phyloP scores from a whole-genome alignment of 2,329 filamentous ascomycete species.

The Phyllosticta paracitricarpa region DNA sequence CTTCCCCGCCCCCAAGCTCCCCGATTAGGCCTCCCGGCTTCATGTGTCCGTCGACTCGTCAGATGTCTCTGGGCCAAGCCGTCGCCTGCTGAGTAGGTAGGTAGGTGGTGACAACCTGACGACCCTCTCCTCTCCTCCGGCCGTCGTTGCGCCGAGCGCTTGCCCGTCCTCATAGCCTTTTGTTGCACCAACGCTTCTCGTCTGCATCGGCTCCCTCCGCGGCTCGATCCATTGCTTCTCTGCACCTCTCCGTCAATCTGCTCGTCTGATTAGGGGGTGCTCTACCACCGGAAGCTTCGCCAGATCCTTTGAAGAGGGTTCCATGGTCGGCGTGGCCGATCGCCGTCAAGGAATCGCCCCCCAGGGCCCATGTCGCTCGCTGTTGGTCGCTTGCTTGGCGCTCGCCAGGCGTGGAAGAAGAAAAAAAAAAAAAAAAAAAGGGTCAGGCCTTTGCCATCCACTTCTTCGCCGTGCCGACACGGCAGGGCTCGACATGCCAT shows the following conservation, averaged over 20 bases:
- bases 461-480: background rate
- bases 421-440: background rate
- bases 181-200: background rate
- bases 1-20: background rate
- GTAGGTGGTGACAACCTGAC: background rate
- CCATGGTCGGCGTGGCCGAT: conserved; percentile 6
- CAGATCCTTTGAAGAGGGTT: background rate
- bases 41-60: background rate
- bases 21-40: background rate
- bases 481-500: background rate
- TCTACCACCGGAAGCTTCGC: background rate
- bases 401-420: background rate
- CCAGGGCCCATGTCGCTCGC: background rate
- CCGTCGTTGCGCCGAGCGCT: background rate
- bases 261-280: background rate
- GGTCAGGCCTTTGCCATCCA: background rate
- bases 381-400: background rate
- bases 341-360: conserved; percentile 2
- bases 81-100: background rate
- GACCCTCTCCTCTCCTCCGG: background rate
- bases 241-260: background rate
- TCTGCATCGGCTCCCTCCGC: background rate
- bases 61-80: background rate
- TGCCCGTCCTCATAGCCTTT: background rate
- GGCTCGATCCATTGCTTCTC: background rate